phyloP scores from a whole-genome alignment of 331 rosid genomes.

The Spiraea crenata region DNA sequence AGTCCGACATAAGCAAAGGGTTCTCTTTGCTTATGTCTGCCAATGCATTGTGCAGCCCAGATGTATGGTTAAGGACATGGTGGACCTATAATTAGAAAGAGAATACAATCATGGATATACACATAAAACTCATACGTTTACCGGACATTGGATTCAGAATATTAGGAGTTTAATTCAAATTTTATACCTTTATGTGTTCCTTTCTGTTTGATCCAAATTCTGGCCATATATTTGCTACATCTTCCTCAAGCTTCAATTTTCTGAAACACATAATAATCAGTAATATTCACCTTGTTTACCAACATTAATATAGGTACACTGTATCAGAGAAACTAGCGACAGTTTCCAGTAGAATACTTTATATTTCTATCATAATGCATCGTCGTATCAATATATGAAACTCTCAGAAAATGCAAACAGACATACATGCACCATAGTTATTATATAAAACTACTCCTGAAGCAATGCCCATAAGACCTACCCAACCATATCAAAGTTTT shows the following conservation, averaged over 20 bases:
- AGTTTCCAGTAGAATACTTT: neutral
- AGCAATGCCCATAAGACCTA: neutral
- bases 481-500: neutral
- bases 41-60: conserved; percentile 94
- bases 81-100: conserved; percentile 55
- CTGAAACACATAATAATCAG: conserved; percentile 1
- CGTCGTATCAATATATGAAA: neutral
- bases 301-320: neutral
- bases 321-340: neutral
- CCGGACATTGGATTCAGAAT: neutral
- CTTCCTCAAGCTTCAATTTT: conserved; percentile 78
- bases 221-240: conserved; percentile 87
- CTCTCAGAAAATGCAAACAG: neutral
- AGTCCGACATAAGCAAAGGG: conserved; percentile 68
- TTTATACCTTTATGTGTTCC: conserved; percentile 67
- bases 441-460: conserved; percentile 3
- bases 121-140: neutral
- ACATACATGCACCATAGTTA: neutral
- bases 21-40: conserved; percentile 50
- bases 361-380: neutral
- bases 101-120: neutral
- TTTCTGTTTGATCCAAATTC: conserved; percentile 79
- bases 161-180: conserved; percentile 17
- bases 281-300: neutral
- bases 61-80: conserved; percentile 94